Evolutionary conservation across 768 basidiomycete genomes (phyloP).

Genomic region (Amanita exitialis): DNA sequence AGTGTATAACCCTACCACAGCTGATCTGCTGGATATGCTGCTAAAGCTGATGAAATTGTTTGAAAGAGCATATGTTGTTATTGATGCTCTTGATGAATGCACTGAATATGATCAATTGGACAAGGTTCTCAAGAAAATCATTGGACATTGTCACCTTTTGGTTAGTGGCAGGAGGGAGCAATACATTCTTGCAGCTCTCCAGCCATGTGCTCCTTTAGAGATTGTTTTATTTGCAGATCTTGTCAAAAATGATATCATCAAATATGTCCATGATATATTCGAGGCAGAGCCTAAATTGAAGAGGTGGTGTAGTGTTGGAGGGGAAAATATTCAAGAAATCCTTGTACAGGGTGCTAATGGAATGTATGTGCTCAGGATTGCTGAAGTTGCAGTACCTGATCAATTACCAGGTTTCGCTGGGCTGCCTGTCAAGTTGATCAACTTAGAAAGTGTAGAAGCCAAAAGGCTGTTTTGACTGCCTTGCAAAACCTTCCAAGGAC

Average conservation of each 20-base stretch:
- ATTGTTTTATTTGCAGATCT: background rate
- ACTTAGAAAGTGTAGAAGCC: background rate
- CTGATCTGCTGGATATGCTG: background rate
- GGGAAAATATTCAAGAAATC: background rate
- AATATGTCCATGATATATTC: background rate
- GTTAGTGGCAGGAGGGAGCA: background rate
- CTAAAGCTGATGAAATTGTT: background rate
- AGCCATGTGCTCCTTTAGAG: background rate
- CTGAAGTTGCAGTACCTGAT: no score
- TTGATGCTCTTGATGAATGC: constrained; percentile 5
- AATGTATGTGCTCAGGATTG: background rate
- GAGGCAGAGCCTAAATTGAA: background rate
- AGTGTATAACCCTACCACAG: background rate
- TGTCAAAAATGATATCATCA: background rate
- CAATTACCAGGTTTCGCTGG: background rate
- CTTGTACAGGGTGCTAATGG: background rate
- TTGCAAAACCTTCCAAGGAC: background rate
- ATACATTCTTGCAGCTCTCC: background rate
- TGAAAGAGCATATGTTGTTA: background rate
- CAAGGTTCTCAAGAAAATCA: background rate
- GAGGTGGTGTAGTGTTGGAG: background rate
- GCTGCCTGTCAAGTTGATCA: background rate
- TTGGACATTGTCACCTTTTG: background rate
- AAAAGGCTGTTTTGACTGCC: background rate
- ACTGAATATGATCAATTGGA: background rate